Base-by-base conservation (phyloP, 345 rosid species). In the Mercurialis annua region DNA sequence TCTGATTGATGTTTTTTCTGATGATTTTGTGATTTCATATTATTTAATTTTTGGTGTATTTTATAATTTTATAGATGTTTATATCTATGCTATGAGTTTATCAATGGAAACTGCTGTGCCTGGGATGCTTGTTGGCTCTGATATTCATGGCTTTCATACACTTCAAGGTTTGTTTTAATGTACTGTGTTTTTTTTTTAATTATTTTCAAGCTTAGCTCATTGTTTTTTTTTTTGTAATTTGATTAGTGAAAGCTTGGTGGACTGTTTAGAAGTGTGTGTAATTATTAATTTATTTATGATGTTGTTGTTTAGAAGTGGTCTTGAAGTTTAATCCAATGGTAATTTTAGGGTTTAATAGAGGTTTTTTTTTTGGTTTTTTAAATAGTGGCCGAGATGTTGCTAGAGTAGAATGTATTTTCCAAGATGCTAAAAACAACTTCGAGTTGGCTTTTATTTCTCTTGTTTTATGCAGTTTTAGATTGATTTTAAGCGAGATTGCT, bases 81-180 rank as follows among this genome's bases (percentile, higher is more conserved):
- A 14, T 24, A 47, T 68, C 21, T 47, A 38, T 33, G 64, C 50
- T 27, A 34, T 38, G 2, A 26, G 55, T 58, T 67, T 53, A 7
- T 33, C 43, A 34, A 85, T 90, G 97, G 86, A 73, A 48, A 67
- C 71, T 54, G 74, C 64, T 33, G 60, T 26, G 54, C 26, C 74
- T 38, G 83, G 80, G 27, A 73, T 38, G 69, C 96, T 94, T 3
- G 84, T 73, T 20, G 84, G 88, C 71, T 71, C 92, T 0, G 96
- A 94, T 76, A 84, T 91, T 86, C 99, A 94, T 82, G 99, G 99
- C 56, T 94, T 94, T 57, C 93, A 76, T 74, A 84, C 90, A 12
- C 54, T 80, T 15, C 74, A 76, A 79, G 98, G 99, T 93, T 42
- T 47, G 10, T 2, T 14, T 52, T 58, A 26, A 24, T 62, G 44